These are phyloP conservation scores for Wickerhamia fluorescens DNA, from an alignment of 805 yeast species.

Conservation along the genomic window DNA sequence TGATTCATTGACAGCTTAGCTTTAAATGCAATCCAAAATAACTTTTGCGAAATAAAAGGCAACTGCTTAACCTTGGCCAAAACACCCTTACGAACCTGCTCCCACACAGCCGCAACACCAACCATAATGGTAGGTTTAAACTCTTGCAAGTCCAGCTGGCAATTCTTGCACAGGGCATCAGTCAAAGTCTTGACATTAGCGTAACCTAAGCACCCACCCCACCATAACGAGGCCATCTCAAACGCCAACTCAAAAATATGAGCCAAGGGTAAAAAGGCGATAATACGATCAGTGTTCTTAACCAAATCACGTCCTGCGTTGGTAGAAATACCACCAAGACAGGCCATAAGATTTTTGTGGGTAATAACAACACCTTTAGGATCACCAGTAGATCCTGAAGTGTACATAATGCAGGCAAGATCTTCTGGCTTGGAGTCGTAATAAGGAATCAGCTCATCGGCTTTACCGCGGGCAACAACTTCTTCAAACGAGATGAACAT, in stretches of 20 bases:
- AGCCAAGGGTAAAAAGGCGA: constrained; percentile 90
- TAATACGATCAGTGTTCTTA: constrained; percentile 56
- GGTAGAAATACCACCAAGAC: constrained; percentile 74
- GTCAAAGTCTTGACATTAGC: constrained; percentile 89
- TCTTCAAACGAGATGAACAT: constrained; percentile 60
- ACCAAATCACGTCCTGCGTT: constrained; percentile 50
- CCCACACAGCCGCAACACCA: constrained; percentile 99
- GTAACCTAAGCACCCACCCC: constrained; percentile 90
- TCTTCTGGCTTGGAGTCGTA: constrained; percentile 39
- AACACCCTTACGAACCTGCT: constrained; percentile 88
- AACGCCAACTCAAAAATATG: constrained; percentile 92
- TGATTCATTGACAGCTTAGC: constrained; percentile 59
- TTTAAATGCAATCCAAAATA: constrained; percentile 84
- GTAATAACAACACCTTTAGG: constrained; percentile 78
- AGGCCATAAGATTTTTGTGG: constrained; percentile 68
- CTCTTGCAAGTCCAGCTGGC: constrained; percentile 80
- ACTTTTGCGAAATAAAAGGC: constrained; percentile 61
- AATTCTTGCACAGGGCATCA: constrained; percentile 73
- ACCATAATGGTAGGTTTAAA: constrained; percentile 92
- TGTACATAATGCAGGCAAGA: constrained; percentile 73
- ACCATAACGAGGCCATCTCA: constrained; percentile 69
- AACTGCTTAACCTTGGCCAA: constrained; percentile 61
- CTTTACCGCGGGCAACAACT: constrained; percentile 51
- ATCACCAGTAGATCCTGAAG: constrained; percentile 80
- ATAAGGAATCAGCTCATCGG: constrained; percentile 1